Evolutionary conservation across 345 rosid species (phyloP), one percentile per base, ranked within the genome.

Genomic region (Hevea brasiliensis): DNA sequence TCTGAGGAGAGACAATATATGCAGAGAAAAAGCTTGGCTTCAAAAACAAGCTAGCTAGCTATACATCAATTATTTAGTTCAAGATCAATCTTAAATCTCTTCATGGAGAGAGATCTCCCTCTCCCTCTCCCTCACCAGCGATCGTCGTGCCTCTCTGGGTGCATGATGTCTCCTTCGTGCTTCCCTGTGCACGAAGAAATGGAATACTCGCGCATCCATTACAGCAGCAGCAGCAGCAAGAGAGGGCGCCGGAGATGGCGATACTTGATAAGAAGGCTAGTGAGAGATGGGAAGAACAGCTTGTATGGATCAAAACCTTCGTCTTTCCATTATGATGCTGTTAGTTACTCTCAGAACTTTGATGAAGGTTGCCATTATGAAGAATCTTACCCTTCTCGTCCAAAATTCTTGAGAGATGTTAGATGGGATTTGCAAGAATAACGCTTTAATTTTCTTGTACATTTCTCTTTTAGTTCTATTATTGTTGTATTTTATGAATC

Each of bases 311-410:
- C 89, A 0, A 89, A 86, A 55, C 88, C 84, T 9, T 71, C 84
- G 70, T 81, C 94, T 32, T 90, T 89, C 67, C 93, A 84, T 50
- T 92, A 90, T 50, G 98, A 92, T 45, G 92, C 87, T 42, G 87
- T 86, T 68, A 92, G 98, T 79, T 92, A 92, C 68, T 80, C 91
- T 0, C 90, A 84, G 84, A 92, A 92, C 29, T 92, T 92, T 48
- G 98, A 92, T 47, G 92, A 92, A 60, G 90, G 92, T 11, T 75
- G 61, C 24, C 77, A 75, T 57, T 48, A 17, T 35, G 70, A 84
- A 42, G 84, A 82, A 14, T 69, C 81, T 24, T 72, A 67, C 41
- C 76, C 72, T 58, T 35, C 8, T 7, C 48, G 57, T 17, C 74
- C 69, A 4, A 68, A 68, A 23, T 70, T 66, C 45, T 72, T 60